A percentile compares a stretch with the other conserved stretches of the same genome.
Evolutionary conservation across 768 basidiomycete species (phyloP).

Genomic region (Psilocybe tampanensis): DNA sequence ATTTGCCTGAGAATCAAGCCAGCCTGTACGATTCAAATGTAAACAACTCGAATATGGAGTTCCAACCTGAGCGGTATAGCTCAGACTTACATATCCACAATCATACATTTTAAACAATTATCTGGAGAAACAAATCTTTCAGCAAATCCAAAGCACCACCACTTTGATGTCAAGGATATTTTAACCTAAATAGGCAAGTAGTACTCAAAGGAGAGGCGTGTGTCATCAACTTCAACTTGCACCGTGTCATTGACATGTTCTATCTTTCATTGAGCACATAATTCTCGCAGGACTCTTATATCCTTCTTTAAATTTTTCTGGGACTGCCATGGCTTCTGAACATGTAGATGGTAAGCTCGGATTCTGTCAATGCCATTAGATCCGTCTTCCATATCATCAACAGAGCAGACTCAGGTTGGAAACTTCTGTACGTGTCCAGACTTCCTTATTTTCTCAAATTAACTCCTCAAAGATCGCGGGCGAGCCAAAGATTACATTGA

Average conservation of each 20-base stretch:
- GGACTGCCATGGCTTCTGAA: conserved; percentile 13
- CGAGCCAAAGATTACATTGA: conserved; percentile 73
- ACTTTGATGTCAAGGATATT: background rate
- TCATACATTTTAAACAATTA: conserved; percentile 30
- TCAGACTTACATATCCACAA: conserved; percentile 35
- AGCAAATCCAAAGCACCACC: background rate
- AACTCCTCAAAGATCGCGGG: conserved; percentile 32
- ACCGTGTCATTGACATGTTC: background rate
- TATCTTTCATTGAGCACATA: background rate
- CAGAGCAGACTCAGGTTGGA: conserved; percentile 22
- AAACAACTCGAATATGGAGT: conserved; percentile 16
- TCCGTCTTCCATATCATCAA: background rate
- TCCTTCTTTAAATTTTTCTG: background rate
- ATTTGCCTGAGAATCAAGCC: background rate
- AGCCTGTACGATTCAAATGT: conserved; percentile 17
- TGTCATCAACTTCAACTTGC: background rate
- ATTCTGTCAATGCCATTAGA: background rate
- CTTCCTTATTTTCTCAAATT: background rate
- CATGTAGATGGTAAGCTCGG: conserved; percentile 11
- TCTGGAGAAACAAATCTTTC: background rate
- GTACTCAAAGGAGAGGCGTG: conserved; percentile 12
- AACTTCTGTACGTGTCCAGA: conserved; percentile 35
- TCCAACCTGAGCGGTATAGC: conserved; percentile 21
- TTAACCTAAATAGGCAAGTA: conserved; percentile 16
- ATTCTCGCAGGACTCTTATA: background rate